These are phyloP conservation scores for Daldinia loculata DNA, from an alignment of 495 filamentous ascomycete species.

Conservation along the genomic window DNA sequence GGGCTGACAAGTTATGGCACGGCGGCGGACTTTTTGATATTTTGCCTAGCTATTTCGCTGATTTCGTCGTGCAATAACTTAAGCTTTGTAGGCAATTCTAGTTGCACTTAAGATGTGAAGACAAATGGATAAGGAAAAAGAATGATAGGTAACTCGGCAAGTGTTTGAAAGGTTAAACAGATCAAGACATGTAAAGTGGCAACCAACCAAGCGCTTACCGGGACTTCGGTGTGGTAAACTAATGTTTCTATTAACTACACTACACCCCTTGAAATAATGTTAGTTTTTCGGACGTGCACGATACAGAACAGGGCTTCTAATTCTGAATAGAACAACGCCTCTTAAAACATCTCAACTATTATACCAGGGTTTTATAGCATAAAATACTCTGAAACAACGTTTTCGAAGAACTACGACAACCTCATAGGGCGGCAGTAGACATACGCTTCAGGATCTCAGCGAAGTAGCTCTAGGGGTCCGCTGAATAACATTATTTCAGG, in stretches of 20 bases:
- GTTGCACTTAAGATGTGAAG: background rate
- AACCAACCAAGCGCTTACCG: background rate
- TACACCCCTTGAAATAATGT: no score
- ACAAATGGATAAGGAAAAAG: background rate
- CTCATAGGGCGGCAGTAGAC: no score
- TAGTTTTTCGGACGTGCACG: no score
- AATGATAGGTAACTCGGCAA: background rate
- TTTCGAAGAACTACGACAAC: no score
- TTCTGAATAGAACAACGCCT: no score
- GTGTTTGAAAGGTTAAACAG: background rate
- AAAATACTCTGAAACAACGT: no score
- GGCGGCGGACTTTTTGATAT: slow-evolving; percentile 2
- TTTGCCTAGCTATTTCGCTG: slow-evolving; percentile 10
- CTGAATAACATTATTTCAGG: no score
- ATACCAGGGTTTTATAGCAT: no score
- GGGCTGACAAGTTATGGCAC: slow-evolving; percentile 13
- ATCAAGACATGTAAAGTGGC: background rate
- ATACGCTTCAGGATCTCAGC: no score
- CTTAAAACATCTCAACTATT: no score
- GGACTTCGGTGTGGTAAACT: slow-evolving; percentile 3
- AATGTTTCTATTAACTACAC: background rate
- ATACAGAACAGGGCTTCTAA: no score
- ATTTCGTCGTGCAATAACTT: slow-evolving; percentile 14
- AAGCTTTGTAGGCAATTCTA: background rate
- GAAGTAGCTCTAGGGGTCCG: no score